phyloP scores from a whole-genome alignment of 2,329 filamentous ascomycete species.

The Pestalotiopsis sp. region DNA sequence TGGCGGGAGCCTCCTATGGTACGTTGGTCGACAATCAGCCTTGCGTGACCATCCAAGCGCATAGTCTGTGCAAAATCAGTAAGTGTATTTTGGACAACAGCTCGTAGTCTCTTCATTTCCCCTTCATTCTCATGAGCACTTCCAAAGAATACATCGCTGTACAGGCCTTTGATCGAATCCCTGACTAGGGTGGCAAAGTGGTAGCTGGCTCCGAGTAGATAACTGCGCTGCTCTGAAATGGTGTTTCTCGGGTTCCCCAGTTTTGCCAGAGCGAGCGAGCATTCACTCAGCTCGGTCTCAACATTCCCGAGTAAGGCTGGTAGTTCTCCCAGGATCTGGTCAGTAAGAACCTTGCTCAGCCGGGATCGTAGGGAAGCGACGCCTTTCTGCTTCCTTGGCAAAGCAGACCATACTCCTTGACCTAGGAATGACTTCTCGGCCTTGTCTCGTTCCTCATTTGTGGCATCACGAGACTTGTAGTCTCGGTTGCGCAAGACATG shows the following conservation, averaged over 20 bases:
- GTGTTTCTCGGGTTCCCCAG: constrained; percentile 24
- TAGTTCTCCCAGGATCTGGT: constrained; percentile 32
- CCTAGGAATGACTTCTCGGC: constrained; percentile 18
- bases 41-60: constrained; percentile 21
- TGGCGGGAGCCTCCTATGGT: background rate
- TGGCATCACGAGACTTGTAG: constrained; percentile 15
- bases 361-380: constrained; percentile 21
- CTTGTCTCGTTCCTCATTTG: constrained; percentile 15
- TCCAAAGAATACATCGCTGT: constrained; percentile 30
- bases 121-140: constrained; percentile 16
- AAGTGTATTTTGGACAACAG: constrained; percentile 25
- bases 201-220: constrained; percentile 28
- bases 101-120: constrained; percentile 23
- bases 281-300: constrained; percentile 23
- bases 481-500: constrained; percentile 46
- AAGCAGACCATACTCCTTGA: constrained; percentile 13
- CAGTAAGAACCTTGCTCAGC: constrained; percentile 24
- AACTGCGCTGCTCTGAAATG: constrained; percentile 27
- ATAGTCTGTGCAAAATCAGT: constrained; percentile 23
- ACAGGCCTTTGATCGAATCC: constrained; percentile 28
- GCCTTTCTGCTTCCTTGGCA: constrained; percentile 19
- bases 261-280: constrained; percentile 20
- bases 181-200: constrained; percentile 25
- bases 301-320: constrained; percentile 31
- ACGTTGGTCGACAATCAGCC: constrained; percentile 12